Evolutionary conservation across 768 basidiomycete species (phyloP).

Genomic region (Imleria badia): DNA sequence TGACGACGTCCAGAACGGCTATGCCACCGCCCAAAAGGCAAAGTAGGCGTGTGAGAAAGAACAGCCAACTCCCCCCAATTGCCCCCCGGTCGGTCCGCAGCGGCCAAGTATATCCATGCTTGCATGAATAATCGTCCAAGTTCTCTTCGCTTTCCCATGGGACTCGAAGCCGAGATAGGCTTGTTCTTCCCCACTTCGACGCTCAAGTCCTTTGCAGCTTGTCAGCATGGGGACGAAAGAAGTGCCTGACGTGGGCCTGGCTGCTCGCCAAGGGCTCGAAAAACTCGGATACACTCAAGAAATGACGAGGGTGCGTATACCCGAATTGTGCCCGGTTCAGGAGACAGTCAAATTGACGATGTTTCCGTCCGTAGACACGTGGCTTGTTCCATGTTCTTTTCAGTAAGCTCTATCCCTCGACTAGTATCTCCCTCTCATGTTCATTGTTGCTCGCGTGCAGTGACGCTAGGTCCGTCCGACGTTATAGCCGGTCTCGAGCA

Average conservation of each 20-base stretch:
- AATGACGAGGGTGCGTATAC: conserved; percentile 44
- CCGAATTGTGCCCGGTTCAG: not conserved
- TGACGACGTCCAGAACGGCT: not conserved
- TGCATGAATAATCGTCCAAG: too few species aligned
- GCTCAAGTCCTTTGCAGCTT: not conserved
- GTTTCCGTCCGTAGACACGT: conserved; percentile 37
- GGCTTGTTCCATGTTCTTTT: conserved; percentile 54
- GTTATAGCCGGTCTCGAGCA: not conserved
- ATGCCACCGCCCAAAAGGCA: not conserved
- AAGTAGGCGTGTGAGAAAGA: not conserved
- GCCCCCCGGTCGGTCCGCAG: too few species aligned
- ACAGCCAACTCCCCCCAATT: not conserved
- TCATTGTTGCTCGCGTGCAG: conserved; percentile 25
- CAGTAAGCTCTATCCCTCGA: conserved; percentile 37
- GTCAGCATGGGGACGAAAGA: conserved; percentile 15
- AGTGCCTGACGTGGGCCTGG: conserved; percentile 20
- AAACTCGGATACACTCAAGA: conserved; percentile 58
- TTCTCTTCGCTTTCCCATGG: not conserved
- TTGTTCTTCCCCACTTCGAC: not conserved
- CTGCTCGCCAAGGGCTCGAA: conserved; percentile 40
- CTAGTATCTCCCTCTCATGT: not conserved
- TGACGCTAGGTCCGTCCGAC: conserved; percentile 45
- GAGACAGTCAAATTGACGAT: not conserved
- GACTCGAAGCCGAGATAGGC: not conserved
- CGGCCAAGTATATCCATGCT: too few species aligned